Percentiles rank a stretch among this genome's conserved stretches.
Evolutionary conservation across 2,329 filamentous ascomycete genomes (phyloP).

Genomic region (Aspergillus fijiensis): DNA sequence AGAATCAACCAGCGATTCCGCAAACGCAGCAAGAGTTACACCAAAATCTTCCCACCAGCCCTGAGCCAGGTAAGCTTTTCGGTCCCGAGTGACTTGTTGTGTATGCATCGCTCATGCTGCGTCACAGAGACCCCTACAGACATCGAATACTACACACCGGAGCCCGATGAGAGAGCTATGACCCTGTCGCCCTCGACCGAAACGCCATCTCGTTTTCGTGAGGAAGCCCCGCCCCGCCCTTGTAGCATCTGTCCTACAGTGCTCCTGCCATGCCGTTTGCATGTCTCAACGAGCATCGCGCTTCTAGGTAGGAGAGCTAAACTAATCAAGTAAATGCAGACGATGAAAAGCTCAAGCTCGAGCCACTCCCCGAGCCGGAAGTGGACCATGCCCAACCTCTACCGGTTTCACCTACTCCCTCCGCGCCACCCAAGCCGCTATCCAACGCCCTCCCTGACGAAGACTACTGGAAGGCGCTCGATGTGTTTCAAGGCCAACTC

Average conservation of each 20-base stretch:
- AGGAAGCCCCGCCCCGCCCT: conserved; percentile 17
- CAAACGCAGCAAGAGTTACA: conserved; percentile 5
- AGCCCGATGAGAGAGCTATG: conserved; percentile 30
- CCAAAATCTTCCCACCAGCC: conserved; percentile 24
- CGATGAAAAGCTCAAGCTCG: conserved; percentile 26
- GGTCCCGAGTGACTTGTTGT: background rate
- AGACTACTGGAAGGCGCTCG: conserved; percentile 18
- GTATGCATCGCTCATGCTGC: background rate
- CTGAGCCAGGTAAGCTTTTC: conserved; percentile 33
- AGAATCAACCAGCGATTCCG: background rate
- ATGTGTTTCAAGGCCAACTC: conserved; percentile 20
- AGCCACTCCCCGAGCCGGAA: conserved; percentile 27
- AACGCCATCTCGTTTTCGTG: conserved; percentile 26
- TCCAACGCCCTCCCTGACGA: conserved; percentile 2
- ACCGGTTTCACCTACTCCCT: conserved; percentile 17
- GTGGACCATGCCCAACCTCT: conserved; percentile 28
- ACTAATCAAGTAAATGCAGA: conserved; percentile 18
- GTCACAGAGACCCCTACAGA: conserved; percentile 36
- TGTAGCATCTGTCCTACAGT: background rate
- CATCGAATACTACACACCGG: conserved; percentile 40
- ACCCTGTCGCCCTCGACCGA: conserved; percentile 33
- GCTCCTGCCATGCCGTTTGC: background rate
- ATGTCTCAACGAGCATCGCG: background rate
- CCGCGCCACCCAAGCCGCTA: conserved; percentile 10
- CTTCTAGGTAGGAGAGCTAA: background rate